These are phyloP conservation scores for Euphorbia lathyris DNA, from an alignment of 345 rosid species.

Conservation along the genomic window DNA sequence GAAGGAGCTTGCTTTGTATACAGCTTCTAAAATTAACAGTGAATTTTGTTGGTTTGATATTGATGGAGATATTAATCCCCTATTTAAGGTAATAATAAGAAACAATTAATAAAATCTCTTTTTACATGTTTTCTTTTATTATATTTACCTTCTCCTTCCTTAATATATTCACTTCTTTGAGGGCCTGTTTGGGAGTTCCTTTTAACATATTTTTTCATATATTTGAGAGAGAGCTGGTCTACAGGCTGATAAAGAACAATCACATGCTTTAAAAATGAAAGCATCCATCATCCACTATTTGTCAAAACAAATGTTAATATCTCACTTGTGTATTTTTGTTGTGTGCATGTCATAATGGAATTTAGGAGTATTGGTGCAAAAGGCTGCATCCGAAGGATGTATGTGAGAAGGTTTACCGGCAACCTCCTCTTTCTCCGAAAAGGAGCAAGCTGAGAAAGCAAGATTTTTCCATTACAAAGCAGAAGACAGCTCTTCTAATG, in stretches of 20 bases:
- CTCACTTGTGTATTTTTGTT: constrained; percentile 7
- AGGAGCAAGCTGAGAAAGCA: constrained; percentile 86
- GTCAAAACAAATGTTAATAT: neutral
- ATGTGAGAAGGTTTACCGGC: constrained; percentile 93
- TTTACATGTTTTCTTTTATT: neutral
- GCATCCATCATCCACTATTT: neutral
- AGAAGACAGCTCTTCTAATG: constrained; percentile 59
- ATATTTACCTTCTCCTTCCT: neutral
- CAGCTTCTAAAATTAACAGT: constrained; percentile 73
- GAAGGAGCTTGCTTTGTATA: constrained; percentile 95
- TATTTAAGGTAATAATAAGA: constrained; percentile 71
- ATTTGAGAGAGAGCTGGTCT: neutral
- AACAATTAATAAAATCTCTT: neutral
- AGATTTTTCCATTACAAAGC: constrained; percentile 77
- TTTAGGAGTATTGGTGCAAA: constrained; percentile 98
- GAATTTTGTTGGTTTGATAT: constrained; percentile 90
- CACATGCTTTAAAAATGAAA: neutral
- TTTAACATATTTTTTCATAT: neutral
- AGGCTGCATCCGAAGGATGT: constrained; percentile 91
- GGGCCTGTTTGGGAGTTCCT: neutral
- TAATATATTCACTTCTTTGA: constrained; percentile 3
- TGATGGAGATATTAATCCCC: constrained; percentile 88
- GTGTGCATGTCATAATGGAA: constrained; percentile 19
- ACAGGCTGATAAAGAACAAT: neutral
- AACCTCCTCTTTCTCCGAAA: constrained; percentile 79